Evolutionary conservation across 2,329 filamentous ascomycete species (phyloP), one percentile per base, ranked within the genome.

Genomic region (Neonectria sp.): DNA sequence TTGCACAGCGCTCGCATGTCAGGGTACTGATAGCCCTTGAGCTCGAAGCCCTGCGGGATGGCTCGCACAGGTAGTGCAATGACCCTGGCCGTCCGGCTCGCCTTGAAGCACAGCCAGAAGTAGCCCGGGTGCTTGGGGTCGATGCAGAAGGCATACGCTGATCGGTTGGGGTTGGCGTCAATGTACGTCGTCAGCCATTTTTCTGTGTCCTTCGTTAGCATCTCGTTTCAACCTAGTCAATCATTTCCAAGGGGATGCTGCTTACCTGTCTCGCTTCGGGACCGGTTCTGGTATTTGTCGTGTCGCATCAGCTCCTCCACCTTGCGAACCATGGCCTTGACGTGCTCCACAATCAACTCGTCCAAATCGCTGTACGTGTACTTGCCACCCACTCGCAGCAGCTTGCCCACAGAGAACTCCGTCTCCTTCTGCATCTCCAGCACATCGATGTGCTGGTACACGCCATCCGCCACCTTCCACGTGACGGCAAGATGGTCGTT

Each of bases 401-500:
- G 91, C 74, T 92, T 92, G 69, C 96, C 96, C 4, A 98, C 92
- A 0, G 95, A 95, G 79, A 98, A 98, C 79, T 98, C 95, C 69
- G 95, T 98, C 70, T 97, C 94, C 82, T 99, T 99, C 81, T 97
- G 94, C 77, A 99, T 87, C 82, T 99, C 96, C 45, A 99, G 88
- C 37, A 99, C 95, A 81, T 99, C 96, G 71, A 99, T 94, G 80
- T 99, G 96, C 82, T 99, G 95, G 80, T 95, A 99, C n/a, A 98
- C 91, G 67, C 93, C 92, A 79, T 98, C 95, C 2, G 94, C 92
- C 15, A 99, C 95, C 85, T 99, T 99, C 96, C 96, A 99, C 0
- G 96, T 99, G 53, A 99, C 91, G 8, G 95, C 95, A 62, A 99
- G 86, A 83, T 99, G 96, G 79, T 99, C 96, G 65, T 94, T 93